Evolutionary conservation across 2,329 filamentous ascomycete genomes (phyloP), one percentile per base, ranked within the genome.

Genomic region (Lomentospora prolificans): DNA sequence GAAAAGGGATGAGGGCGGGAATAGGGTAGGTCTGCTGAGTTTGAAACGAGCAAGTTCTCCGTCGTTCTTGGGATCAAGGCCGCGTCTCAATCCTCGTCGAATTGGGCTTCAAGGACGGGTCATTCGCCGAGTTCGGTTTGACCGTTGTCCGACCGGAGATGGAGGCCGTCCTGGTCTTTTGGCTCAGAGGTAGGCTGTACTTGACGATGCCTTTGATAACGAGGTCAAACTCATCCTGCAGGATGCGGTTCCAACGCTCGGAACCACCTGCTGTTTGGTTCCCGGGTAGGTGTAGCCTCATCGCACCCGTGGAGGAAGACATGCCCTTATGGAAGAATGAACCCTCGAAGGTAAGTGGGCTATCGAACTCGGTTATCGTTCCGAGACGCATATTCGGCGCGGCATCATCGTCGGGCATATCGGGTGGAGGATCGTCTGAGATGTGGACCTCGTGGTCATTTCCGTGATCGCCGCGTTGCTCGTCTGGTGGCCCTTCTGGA

Each of bases 381-480:
- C 94, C 94, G n/a, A 99, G 82, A 31, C 95, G 79, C 81, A 97
- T 90, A 57, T 91, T 96, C 50, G 90, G 89, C 6, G 87, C 78
- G 2, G 76, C 75, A 55, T 85, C 81, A 2, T 86, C 81, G n/a
- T 81, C 76, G 3, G 85, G 81, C 2, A 82, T 80, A 64, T 89
- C 84, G 67, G 56, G 41, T 25, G 69, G 70, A 8, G 70, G 68
- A 51, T 74, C 72, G 55, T 72, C 59, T 60, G 6, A 64, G 53
- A 57, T 59, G 46, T 62, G 61, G 14, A 60, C 51, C 3, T 56
- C 60, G n/a, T 56, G 56, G 17, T 58, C 58, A 2, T 44, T 28
- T 25, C 55, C 44, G 50, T 51, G 53, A 3, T 24, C 24, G 28
- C 19, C 52, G 28, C 30, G 50, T 44, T n/a, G 51, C 36, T 19